A percentile compares a stretch with the other conserved stretches of the same genome.
phyloP scores from a whole-genome alignment of 805 yeast species.

The Kazachstania taianensis region DNA sequence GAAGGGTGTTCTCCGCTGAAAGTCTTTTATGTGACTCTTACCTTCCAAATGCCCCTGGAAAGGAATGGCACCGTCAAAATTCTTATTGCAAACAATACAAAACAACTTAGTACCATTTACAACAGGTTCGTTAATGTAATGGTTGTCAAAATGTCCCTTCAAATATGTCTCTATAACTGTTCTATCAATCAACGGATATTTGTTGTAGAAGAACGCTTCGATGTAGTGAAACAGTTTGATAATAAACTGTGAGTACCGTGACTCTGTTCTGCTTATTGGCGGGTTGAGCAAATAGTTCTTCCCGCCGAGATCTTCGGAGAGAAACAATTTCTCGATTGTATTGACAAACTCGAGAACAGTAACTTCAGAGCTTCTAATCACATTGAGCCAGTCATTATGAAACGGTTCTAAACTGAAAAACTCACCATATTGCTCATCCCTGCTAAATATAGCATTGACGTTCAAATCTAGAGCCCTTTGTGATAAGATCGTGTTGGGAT shows the following conservation, averaged over 20 bases:
- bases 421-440: conserved; percentile 56
- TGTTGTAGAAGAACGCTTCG: conserved; percentile 35
- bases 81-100: conserved; percentile 56
- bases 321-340: conserved; percentile 33
- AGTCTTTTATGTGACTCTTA: conserved; percentile 59
- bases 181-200: conserved; percentile 40
- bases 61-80: conserved; percentile 54
- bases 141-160: background rate
- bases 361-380: conserved; percentile 29
- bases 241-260: conserved; percentile 38
- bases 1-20: conserved; percentile 16
- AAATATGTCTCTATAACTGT: conserved; percentile 11
- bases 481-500: conserved; percentile 33
- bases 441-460: conserved; percentile 41
- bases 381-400: conserved; percentile 46
- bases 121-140: conserved; percentile 15
- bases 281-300: conserved; percentile 10
- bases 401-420: conserved; percentile 45
- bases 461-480: conserved; percentile 40
- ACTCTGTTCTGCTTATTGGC: conserved; percentile 23
- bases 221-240: conserved; percentile 41
- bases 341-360: conserved; percentile 44
- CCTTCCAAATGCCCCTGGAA: conserved; percentile 62
- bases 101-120: conserved; percentile 27
- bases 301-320: conserved; percentile 16